Base-by-base conservation (phyloP, 1,284 basidiomycete genomes). In the Cutaneotrichosporon sp. region DNA sequence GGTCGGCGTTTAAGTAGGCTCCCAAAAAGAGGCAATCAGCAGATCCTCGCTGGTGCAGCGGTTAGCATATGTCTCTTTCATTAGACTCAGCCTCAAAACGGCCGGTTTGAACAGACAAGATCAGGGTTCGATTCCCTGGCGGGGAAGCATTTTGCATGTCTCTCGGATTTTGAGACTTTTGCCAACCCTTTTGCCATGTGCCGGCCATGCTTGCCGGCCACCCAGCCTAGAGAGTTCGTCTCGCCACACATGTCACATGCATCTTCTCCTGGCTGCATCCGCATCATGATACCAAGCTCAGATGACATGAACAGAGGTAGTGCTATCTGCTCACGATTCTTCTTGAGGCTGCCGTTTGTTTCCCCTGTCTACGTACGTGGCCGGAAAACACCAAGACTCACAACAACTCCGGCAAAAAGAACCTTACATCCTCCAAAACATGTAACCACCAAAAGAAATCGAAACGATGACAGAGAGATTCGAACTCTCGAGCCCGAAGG, bases 21-120 rank as follows among this genome's bases (percentile, higher is more conserved):
- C 42, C 7, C 42, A 31, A n/a, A 31, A 16, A 0, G 7, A 14
- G 9, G 14, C 22, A 11, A 21, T 10, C 47, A 50, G 47, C 16
- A 8, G 5, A 6, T 51, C 49, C 49, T 51, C 49, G 49, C 49
- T 51, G 30, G 49, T 51, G 30, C 49, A 51, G 11, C 22, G 49
- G 49, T 51, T 51, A 51, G 49, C 30, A 51, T 51, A 51, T 26
- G 21, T 16, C 22, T 31, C 49, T 51, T 51, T 51, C 49, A 51
- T 13, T 31, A n/a, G 42, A 8, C 18, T 46, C 42, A 16, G 18
- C 34, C 34, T 36, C 1, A 8, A 13, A 36, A 26, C 26, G 34
- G 34, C 34, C 34, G 34, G 34, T 36, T 5, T 46, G 42, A 42
- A 26, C 22, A 51, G 49, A 30, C 22, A 51, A 51, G 22, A 31